Base-by-base conservation (phyloP, 257 asterid species). In the Parsonsia alboflavescens region DNA sequence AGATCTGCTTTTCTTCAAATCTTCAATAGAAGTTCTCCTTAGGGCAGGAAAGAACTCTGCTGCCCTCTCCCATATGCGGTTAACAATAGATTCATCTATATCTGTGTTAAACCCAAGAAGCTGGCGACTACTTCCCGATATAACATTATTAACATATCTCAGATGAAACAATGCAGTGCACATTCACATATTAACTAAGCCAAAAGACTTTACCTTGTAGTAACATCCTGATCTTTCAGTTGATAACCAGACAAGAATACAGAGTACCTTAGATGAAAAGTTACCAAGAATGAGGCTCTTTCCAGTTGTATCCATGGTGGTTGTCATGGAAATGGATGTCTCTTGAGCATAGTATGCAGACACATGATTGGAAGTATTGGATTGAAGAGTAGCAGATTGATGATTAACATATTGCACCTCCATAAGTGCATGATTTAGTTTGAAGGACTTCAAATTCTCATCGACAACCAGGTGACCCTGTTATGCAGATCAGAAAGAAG, bases 371-470 rank as follows among this genome's bases (percentile, higher is more conserved):
- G 86, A 42, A 26, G 68, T 48, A 64, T 86, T 53, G 66, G 93
- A 76, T 54, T 82, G 78, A 61, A 82, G 73, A 72, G 79, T 36
- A 75, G 97, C 87, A 56, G 92, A 85, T 74, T 87, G 89, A 79
- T 94, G 99, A 82, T 82, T 87, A 75, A 83, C 85, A 78, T 94
- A 94, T 56, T 92, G 96, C 42, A 71, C 89, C 86, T 94, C 99
- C 99, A 94, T 94, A 76, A 92, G 91, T 77, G 97, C 99, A 72
- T 94, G 99, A 80, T 94, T 92, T 68, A 94, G 91, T 78, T 87
- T 82, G 73, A 94, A 87, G 59, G 89, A 66, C 82, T 86, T 84
- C 84, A 86, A 90, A 78, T 90, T 89, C 84, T 88, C 95, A 50
- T 92, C 84, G 76, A 94, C 89, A 67, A 94, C 96, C 79, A 94